A percentile compares a stretch with the other conserved stretches of the same genome.
These are phyloP conservation scores for Collybiopsis confluens DNA, from an alignment of 768 basidiomycete genomes.

Conservation along the genomic window DNA sequence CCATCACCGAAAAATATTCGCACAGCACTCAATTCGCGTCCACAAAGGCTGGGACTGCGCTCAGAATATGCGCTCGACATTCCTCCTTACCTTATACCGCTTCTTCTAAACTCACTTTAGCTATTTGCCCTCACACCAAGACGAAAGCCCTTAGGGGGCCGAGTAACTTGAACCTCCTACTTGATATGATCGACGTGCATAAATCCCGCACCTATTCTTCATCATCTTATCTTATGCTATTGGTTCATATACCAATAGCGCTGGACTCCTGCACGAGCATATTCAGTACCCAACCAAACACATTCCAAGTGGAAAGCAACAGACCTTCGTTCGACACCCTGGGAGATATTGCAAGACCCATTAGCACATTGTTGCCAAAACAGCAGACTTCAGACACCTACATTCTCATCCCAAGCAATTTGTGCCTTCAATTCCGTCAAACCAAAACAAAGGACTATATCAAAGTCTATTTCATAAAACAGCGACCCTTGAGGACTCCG, in stretches of 20 bases:
- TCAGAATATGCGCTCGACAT: too few species aligned
- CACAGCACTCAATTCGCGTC: too few species aligned
- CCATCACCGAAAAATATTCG: too few species aligned
- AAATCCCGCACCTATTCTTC: too few species aligned
- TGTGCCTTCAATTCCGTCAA: constrained; percentile 50
- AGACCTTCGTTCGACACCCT: constrained; percentile 37
- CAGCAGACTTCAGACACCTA: constrained; percentile 20
- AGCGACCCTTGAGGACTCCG: background rate
- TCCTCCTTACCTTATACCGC: too few species aligned
- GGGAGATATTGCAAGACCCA: background rate
- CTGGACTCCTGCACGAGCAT: background rate
- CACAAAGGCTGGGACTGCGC: too few species aligned
- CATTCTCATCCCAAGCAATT: constrained; percentile 47
- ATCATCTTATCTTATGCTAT: too few species aligned
- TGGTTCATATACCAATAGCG: background rate
- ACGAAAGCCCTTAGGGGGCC: too few species aligned
- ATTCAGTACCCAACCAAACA: background rate
- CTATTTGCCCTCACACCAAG: too few species aligned
- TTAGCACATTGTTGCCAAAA: constrained; percentile 1
- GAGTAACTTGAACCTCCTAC: too few species aligned
- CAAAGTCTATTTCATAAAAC: constrained; percentile 31
- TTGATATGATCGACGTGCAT: too few species aligned
- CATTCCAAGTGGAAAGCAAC: background rate
- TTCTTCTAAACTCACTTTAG: too few species aligned
- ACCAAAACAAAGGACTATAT: constrained; percentile 48